Percentiles rank a stretch among this genome's conserved stretches.
These are phyloP conservation scores for Adansonia rubrostipa DNA, from an alignment of 441 rosid genomes.

Conservation along the genomic window DNA sequence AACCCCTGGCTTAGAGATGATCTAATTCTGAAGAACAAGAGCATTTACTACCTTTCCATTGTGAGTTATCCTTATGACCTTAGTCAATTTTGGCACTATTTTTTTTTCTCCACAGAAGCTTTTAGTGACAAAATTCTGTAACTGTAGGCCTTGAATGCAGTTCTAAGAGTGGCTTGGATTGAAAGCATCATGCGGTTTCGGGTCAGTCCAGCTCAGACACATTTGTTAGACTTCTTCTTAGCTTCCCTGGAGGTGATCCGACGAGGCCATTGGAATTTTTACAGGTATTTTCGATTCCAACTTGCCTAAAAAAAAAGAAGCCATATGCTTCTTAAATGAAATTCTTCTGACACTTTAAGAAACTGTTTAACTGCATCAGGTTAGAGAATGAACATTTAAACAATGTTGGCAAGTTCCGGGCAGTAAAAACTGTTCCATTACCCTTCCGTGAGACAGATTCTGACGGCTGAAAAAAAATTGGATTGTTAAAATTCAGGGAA, in stretches of 20 bases:
- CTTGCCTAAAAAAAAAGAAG: not conserved
- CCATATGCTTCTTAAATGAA: not conserved
- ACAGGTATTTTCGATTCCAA: constrained; percentile 53
- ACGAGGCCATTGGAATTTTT: constrained; percentile 98
- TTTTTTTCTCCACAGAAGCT: not conserved
- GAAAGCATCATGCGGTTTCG: constrained; percentile 72
- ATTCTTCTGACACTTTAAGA: constrained; percentile 13
- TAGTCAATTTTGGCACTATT: not conserved
- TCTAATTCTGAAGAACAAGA: constrained; percentile 69
- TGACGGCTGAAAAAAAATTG: constrained; percentile 47
- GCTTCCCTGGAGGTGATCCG: constrained; percentile 92
- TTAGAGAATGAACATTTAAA: constrained; percentile 94
- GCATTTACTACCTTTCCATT: constrained; percentile 74
- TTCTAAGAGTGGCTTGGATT: constrained; percentile 87
- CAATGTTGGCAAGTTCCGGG: constrained; percentile 89
- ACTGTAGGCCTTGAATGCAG: constrained; percentile 71
- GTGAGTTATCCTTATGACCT: constrained; percentile 47
- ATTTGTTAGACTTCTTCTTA: constrained; percentile 80
- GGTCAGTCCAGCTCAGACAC: constrained; percentile 49
- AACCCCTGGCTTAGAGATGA: constrained; percentile 89
- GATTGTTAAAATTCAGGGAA: not conserved
- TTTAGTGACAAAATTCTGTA: constrained; percentile 18
- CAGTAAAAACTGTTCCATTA: constrained; percentile 87
- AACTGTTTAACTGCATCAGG: constrained; percentile 42
- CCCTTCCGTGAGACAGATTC: constrained; percentile 83